These are phyloP conservation scores for Abelmoschus esculentus DNA, from an alignment of 345 rosid genomes.

Conservation along the genomic window DNA sequence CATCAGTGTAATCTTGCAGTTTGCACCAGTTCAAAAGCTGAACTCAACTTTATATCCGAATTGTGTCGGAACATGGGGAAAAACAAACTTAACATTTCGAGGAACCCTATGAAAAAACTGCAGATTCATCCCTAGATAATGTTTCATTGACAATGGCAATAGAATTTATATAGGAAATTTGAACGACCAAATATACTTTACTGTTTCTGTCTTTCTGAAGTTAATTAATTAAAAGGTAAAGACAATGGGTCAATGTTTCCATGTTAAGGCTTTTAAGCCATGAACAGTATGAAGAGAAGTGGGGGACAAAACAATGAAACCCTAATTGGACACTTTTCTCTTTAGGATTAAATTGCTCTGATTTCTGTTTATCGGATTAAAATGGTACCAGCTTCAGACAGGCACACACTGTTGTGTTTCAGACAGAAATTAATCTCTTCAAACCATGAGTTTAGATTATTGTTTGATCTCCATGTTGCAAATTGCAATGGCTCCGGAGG, in stretches of 20 bases:
- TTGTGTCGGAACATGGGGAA: background rate
- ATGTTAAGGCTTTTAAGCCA: background rate
- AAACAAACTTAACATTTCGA: constrained; percentile 6
- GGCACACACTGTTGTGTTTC: background rate
- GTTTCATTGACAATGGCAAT: too few relatives aligned
- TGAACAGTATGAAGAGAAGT: background rate
- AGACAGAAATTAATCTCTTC: constrained; percentile 14
- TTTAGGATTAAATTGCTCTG: too few relatives aligned
- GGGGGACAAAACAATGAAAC: background rate
- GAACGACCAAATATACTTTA: background rate
- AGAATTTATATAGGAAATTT: too few relatives aligned
- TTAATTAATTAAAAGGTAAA: background rate
- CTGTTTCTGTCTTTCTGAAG: background rate
- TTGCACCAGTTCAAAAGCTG: too few relatives aligned
- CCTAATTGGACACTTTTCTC: background rate
- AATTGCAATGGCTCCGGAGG: too few relatives aligned
- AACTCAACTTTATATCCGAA: too few relatives aligned
- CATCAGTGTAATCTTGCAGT: too few relatives aligned
- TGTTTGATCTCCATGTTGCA: background rate
- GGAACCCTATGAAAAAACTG: constrained; percentile 10
- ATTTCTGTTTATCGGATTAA: constrained; percentile 6
- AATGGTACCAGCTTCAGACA: constrained; percentile 25
- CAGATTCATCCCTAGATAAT: background rate
- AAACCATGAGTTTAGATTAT: background rate
- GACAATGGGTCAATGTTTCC: background rate